These are phyloP conservation scores for Nemania sp. DNA, from an alignment of 2,329 filamentous ascomycete genomes.

Conservation along the genomic window DNA sequence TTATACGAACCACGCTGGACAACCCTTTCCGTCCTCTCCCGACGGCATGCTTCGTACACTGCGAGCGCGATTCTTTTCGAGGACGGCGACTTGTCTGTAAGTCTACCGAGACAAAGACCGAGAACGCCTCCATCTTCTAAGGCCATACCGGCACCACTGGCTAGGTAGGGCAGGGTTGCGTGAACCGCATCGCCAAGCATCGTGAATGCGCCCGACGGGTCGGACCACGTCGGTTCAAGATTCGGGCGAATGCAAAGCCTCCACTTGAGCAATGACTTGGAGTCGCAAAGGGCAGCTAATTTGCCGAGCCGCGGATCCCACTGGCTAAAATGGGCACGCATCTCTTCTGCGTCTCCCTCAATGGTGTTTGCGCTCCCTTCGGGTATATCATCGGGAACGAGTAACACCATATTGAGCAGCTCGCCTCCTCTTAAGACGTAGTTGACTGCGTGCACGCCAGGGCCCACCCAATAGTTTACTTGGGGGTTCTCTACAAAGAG, in stretches of 20 bases:
- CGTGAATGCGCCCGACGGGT: conserved; percentile 59
- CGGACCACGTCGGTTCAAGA: conserved; percentile 55
- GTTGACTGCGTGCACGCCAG: conserved; percentile 57
- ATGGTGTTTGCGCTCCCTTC: conserved; percentile 45
- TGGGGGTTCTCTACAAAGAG: conserved; percentile 52
- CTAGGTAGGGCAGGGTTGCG: conserved; percentile 66
- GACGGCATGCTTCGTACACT: conserved; percentile 62
- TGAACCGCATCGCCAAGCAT: conserved; percentile 62
- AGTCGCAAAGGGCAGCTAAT: conserved; percentile 55
- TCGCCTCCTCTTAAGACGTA: conserved; percentile 54
- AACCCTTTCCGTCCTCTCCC: conserved; percentile 62
- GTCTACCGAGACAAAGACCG: conserved; percentile 54
- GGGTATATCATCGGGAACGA: conserved; percentile 56
- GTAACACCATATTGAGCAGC: conserved; percentile 55
- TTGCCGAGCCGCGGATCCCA: conserved; percentile 64
- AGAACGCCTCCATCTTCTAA: conserved; percentile 58
- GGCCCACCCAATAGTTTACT: conserved; percentile 58
- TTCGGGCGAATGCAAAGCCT: conserved; percentile 38
- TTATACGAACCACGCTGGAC: conserved; percentile 64
- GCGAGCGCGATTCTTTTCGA: conserved; percentile 44
- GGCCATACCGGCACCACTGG: conserved; percentile 61
- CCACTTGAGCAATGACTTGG: conserved; percentile 60
- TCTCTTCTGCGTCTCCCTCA: conserved; percentile 42
- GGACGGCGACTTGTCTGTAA: conserved; percentile 46
- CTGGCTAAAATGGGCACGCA: conserved; percentile 53